Base-by-base conservation (phyloP, 139 green algal species). In the Tetraselmis striata region DNA sequence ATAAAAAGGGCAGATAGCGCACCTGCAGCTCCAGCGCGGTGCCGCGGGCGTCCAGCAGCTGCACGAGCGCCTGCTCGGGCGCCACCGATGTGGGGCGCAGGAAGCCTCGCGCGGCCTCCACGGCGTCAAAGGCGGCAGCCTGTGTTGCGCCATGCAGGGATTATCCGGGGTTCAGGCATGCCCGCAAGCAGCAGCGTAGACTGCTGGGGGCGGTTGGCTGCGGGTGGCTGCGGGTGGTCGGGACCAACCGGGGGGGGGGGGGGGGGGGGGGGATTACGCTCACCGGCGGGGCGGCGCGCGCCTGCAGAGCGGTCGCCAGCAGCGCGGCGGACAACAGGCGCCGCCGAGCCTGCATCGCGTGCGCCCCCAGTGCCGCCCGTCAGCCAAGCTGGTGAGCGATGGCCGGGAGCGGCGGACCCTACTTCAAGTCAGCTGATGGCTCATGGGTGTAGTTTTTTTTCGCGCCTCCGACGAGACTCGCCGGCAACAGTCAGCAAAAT, bases 31-130 rank as follows among this genome's bases (percentile, higher is more conserved):
- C 81, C 1, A 59, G 74, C 18, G 81, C 45, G 27, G 82, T 85
- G 25, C 58, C 59, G 32, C 82, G 82, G 0, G 82, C 82, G 32
- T 85, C 82, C 27, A 85, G 77, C 23, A 85, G 82, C 1, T 77
- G 77, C 28, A 82, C 82, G 28, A 76, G 31, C 26, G 82, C 82
- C 32, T 82, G 29, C 23, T 79, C 23, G 1, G 25, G 29, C 18
- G 81, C 45, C 22, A 81, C 77, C 22, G 67, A 58, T 11, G 31
- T 29, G 24, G 76, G 81, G 27, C 81, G 76, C 2, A 79, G 30
- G 2, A 81, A 23, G 28, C 74, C 32, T 30, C 31, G 75, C 1
- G 59, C 29, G 45, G 59, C 74, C 31, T 45, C 45, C n/a, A 75
- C 74, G 2, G 25, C 74, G 74, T 67, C 45, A 18, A 67, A 67